phyloP scores from a whole-genome alignment of 495 filamentous ascomycete species.

The Trichoderma reesei region DNA sequence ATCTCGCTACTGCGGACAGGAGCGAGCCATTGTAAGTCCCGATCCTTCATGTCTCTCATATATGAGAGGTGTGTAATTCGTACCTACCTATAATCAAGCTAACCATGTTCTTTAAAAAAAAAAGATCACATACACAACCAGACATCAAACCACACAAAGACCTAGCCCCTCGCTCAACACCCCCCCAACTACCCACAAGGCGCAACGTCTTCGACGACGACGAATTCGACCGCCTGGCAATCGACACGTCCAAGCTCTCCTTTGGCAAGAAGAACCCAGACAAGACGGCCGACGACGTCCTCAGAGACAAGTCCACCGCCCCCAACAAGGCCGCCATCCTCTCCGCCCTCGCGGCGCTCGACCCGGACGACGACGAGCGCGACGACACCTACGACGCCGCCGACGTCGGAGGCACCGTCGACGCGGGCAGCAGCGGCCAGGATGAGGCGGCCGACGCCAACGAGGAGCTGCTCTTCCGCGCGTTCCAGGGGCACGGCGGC shows the following conservation, averaged over 20 bases:
- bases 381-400: conserved; percentile 93
- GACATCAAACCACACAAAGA: conserved; percentile 18
- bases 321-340: conserved; percentile 80
- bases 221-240: conserved; percentile 63
- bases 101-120: conserved; percentile 8
- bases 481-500: conserved; percentile 51
- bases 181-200: conserved; percentile 27
- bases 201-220: conserved; percentile 71
- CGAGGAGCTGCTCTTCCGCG: conserved; percentile 54
- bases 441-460: conserved; percentile 32
- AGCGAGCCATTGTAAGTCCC: conserved; percentile 41
- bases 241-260: conserved; percentile 53
- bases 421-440: conserved; percentile 35
- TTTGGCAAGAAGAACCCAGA: conserved; percentile 62
- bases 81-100: conserved; percentile 10
- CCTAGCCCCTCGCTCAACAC: conserved; percentile 32
- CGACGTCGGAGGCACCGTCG: conserved; percentile 83
- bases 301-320: conserved; percentile 40
- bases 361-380: conserved; percentile 90
- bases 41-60: background rate
- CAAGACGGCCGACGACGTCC: conserved; percentile 52
- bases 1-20: conserved; percentile 47
- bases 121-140: conserved; percentile 16
- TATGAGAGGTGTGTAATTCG: background rate
- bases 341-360: conserved; percentile 81